Evolutionary conservation across 352 stramenopile species (phyloP).

Genomic region (Elongisporangium anandrum): DNA sequence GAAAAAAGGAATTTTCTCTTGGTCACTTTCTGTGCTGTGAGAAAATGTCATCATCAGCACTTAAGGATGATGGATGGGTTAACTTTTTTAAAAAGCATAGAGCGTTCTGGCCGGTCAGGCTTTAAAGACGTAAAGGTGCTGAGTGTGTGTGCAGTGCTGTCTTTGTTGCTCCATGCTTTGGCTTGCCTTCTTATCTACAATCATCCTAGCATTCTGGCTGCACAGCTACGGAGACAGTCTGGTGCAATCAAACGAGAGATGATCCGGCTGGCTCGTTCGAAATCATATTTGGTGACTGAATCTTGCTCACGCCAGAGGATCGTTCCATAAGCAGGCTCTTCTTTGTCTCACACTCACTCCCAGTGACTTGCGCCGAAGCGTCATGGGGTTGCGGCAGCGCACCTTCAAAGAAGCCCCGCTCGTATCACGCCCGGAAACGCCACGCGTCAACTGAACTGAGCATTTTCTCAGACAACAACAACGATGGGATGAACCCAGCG

Average conservation of each 20-base stretch:
- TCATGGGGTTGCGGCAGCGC: not conserved
- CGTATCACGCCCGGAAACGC: not conserved
- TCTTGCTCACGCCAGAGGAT: not conserved
- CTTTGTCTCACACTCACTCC: not conserved
- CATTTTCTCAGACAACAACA: not conserved
- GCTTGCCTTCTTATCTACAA: not conserved
- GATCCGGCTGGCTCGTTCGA: not conserved
- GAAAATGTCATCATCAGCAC: not conserved
- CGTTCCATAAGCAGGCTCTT: not conserved
- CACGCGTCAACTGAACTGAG: not conserved
- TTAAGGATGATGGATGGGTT: not conserved
- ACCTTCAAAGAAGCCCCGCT: not conserved
- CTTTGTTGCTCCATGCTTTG: not conserved
- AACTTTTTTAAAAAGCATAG: not conserved
- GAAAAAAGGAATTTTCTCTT: not conserved
- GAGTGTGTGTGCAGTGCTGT: not conserved
- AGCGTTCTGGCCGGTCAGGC: not conserved
- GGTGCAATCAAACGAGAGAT: not conserved
- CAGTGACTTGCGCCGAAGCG: not conserved
- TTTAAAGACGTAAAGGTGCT: not conserved
- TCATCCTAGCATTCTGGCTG: not conserved
- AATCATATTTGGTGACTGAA: not conserved
- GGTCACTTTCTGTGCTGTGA: not conserved
- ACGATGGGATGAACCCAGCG: not conserved
- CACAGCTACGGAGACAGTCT: not conserved